These are phyloP conservation scores for Fusarium sp. DNA, from an alignment of 2,329 filamentous ascomycete species.

Conservation along the genomic window DNA sequence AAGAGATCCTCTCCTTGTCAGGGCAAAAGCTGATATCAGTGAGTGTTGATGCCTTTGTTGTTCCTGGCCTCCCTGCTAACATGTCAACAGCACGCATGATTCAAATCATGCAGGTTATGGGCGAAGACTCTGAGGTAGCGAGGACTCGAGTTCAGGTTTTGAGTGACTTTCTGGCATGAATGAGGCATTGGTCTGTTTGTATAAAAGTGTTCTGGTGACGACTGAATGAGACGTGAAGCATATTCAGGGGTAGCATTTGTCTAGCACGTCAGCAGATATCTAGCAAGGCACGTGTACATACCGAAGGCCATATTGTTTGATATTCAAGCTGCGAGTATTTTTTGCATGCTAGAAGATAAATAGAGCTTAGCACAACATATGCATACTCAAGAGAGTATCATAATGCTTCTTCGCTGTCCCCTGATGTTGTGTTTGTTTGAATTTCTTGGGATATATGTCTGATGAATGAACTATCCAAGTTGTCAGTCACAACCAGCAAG, in stretches of 20 bases:
- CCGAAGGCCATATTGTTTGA: not conserved
- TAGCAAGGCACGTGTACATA: conserved; percentile 5
- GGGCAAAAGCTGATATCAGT: conserved; percentile 70
- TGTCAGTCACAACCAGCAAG: not conserved
- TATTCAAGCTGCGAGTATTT: not conserved
- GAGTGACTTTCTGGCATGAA: conserved; percentile 58
- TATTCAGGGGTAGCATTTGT: not conserved
- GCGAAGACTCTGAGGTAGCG: conserved; percentile 67
- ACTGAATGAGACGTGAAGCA: conserved; percentile 10
- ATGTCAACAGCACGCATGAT: conserved; percentile 65
- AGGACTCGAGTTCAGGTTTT: conserved; percentile 68
- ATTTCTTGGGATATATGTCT: not conserved
- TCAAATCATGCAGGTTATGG: conserved; percentile 69
- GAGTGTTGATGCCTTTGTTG: conserved; percentile 42
- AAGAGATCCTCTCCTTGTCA: conserved; percentile 68
- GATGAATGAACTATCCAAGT: not conserved
- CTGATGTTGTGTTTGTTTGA: conserved; percentile 12
- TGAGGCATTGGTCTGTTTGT: not conserved
- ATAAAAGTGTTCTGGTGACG: conserved; percentile 3
- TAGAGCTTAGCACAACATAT: conserved; percentile 2
- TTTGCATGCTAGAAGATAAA: not conserved
- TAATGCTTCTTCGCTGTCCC: not conserved
- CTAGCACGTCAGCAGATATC: not conserved
- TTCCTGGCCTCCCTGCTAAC: conserved; percentile 9
- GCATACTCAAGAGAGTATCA: not conserved